A percentile compares a stretch with the other conserved stretches of the same genome.
phyloP scores from a whole-genome alignment of 2,329 filamentous ascomycete species.

The Xylariaceae sp. region DNA sequence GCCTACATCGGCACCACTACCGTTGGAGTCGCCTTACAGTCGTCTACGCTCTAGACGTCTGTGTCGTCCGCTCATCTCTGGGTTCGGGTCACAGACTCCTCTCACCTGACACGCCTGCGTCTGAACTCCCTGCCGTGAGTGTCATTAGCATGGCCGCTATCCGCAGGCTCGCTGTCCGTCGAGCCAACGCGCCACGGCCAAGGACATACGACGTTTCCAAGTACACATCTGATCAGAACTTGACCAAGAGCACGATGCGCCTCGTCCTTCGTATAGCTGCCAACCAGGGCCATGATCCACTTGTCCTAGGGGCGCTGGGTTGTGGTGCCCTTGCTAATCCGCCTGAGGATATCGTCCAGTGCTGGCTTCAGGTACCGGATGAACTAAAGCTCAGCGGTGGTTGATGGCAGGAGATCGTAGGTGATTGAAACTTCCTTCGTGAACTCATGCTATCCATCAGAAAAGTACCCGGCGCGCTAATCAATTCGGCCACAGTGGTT shows the following conservation, averaged over 20 bases:
- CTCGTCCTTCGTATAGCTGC: constrained; percentile 56
- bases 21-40: constrained; percentile 15
- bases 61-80: constrained; percentile 24
- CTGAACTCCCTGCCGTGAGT: constrained; percentile 32
- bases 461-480: too few species aligned
- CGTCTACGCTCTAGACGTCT: constrained; percentile 29
- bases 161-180: constrained; percentile 7
- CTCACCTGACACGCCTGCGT: constrained; percentile 8
- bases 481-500: constrained; percentile 51
- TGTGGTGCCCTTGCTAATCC: constrained; percentile 67
- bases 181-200: not conserved
- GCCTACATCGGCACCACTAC: constrained; percentile 26
- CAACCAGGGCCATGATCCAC: constrained; percentile 47
- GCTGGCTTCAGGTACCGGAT: constrained; percentile 57
- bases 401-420: constrained; percentile 46
- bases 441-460: too few species aligned
- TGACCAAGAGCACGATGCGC: constrained; percentile 61
- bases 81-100: constrained; percentile 22
- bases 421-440: too few species aligned
- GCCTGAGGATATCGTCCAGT: constrained; percentile 53
- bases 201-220: constrained; percentile 34
- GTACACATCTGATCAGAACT: constrained; percentile 38
- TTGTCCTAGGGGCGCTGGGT: constrained; percentile 66
- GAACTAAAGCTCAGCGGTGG: constrained; percentile 59
- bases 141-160: constrained; percentile 38